Conservation (phyloP, 208 protist species). For the Acanthamoeba healyi region DNA sequence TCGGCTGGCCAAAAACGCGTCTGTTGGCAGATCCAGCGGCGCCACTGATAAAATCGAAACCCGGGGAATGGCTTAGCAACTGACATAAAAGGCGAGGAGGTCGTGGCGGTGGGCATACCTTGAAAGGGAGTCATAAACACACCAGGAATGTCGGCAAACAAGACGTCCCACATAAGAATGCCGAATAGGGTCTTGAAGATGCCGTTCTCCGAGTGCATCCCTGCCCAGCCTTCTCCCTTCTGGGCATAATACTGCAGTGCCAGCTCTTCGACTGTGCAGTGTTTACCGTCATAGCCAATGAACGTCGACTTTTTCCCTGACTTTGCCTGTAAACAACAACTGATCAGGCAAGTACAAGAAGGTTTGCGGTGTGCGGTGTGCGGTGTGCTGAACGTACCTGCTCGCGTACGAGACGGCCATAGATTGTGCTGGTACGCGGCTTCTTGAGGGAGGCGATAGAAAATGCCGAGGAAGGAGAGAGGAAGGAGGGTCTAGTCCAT, state of each 20-base stretch:
- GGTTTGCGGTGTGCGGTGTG: too few species aligned
- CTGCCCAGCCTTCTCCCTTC: not conserved
- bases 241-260: conserved; percentile 17
- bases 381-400: too few species aligned
- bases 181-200: conserved; percentile 47
- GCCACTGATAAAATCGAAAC: not conserved
- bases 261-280: conserved; percentile 34
- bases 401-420: not conserved
- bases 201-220: conserved; percentile 20
- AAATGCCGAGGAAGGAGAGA: not conserved
- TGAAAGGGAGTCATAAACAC: conserved; percentile 51
- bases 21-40: conserved; percentile 20
- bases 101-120: not conserved
- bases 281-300: not conserved
- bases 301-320: conserved; percentile 20
- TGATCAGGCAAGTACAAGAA: too few species aligned
- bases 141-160: conserved; percentile 25
- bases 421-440: not conserved
- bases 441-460: not conserved
- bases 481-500: conserved; percentile 18
- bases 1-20: not conserved
- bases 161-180: conserved; percentile 52
- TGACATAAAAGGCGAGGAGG: too few species aligned
- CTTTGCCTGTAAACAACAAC: too few species aligned
- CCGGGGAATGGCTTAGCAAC: too few species aligned